These are phyloP conservation scores for Cucumis sativus DNA, from an alignment of 306 rosid species.

Conservation along the genomic window DNA sequence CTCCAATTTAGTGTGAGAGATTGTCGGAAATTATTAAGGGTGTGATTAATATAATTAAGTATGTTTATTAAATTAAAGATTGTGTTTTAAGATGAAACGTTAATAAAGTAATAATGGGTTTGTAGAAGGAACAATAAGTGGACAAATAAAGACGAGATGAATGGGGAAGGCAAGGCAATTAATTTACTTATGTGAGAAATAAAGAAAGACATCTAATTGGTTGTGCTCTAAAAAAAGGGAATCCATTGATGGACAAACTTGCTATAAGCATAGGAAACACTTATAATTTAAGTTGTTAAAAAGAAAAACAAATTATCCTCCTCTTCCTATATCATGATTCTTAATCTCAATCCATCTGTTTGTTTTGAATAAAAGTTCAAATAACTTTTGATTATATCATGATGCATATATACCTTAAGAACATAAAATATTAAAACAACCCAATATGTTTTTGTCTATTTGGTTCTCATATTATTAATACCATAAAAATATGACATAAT, in stretches of 20 bases:
- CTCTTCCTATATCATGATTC: conserved; percentile 10
- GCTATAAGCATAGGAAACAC: conserved; percentile 53
- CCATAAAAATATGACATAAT: no score
- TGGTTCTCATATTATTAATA: no score
- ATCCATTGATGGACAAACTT: conserved; percentile 27
- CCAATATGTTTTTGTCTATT: no score
- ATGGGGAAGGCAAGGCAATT: not conserved
- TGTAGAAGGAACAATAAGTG: not conserved
- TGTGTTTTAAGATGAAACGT: no score
- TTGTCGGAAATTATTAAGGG: not conserved
- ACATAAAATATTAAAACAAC: no score
- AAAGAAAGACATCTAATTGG: not conserved
- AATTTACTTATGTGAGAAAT: not conserved
- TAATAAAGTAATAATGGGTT: not conserved
- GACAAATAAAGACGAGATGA: not conserved
- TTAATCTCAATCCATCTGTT: not conserved
- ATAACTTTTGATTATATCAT: no score
- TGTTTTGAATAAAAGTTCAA: no score
- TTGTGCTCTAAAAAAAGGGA: not conserved
- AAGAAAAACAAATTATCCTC: not conserved
- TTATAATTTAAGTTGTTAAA: conserved; percentile 5
- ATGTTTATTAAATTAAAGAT: not conserved
- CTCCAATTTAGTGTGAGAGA: not conserved
- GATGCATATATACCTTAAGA: no score
- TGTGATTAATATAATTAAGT: not conserved